A percentile compares a stretch with the other conserved stretches of the same genome.
phyloP scores from a whole-genome alignment of 1,284 basidiomycete species.

The Heterobasidion parviporum region DNA sequence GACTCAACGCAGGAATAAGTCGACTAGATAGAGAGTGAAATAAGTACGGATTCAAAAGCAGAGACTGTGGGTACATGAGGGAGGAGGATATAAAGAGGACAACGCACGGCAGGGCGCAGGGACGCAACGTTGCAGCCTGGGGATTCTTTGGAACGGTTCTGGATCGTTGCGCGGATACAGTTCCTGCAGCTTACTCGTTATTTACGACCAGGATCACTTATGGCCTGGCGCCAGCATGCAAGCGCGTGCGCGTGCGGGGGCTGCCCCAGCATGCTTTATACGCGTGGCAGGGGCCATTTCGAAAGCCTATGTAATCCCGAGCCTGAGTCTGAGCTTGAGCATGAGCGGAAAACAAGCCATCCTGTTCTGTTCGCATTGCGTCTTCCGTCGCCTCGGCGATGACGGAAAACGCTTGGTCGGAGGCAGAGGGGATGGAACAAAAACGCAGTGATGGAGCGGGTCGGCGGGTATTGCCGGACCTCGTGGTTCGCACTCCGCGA shows the following conservation, averaged over 20 bases:
- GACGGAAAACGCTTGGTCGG: background rate
- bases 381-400: background rate
- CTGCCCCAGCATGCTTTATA: background rate
- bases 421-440: background rate
- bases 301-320: too few species aligned
- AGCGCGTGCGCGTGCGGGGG: too few species aligned
- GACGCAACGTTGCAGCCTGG: too few species aligned
- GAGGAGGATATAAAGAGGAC: too few species aligned
- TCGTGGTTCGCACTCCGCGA: background rate
- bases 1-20: too few species aligned
- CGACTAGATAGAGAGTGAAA: too few species aligned
- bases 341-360: too few species aligned
- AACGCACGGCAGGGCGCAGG: too few species aligned
- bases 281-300: background rate
- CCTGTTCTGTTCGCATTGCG: background rate
- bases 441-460: background rate
- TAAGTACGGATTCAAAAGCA: too few species aligned
- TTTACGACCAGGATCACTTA: background rate
- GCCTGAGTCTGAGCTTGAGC: too few species aligned
- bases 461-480: background rate
- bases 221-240: background rate
- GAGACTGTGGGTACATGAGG: too few species aligned
- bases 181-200: background rate
- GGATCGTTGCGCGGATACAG: background rate
- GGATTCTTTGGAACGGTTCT: background rate